Evolutionary conservation across 73 alveolate species (phyloP), one percentile per base, ranked within the genome.

Genomic region (Paramecium sexaurelia): DNA sequence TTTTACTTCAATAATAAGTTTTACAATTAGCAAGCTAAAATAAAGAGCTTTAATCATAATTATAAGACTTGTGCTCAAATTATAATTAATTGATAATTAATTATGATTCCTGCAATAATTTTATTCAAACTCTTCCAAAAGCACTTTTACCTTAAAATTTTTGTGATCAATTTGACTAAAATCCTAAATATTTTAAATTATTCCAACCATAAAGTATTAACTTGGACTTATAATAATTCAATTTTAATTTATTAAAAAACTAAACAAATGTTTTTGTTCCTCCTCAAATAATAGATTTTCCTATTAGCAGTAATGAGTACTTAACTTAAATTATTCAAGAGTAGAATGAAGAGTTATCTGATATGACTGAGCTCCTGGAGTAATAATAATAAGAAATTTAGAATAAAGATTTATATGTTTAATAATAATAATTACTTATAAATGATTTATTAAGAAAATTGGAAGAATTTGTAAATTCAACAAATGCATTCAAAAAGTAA

Each of bases 361-460:
- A 71, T 35, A 35, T 71, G 56, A 36, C 56, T 35, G 55, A 71
- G 17, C 32, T 61, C 15, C 32, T 71, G 11, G 86, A 71, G 17
- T 71, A 37, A 22, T 71, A 71, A 35, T 71, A 33, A 71, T 71
- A 71, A 71, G 86, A 71, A 11, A 33, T 35, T 8, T 36, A 71
- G 15, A 71, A 19, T 20, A 71, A 71, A 71, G 86, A 71, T 71
- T 33, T 35, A 3, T 36, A 71, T 27, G 26, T 71, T 0, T 22
- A 37, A 71, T 71, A 71, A 71, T 36, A 27, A 11, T 7, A 32
- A 35, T 15, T 35, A 10, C 4, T 71, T 11, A 71, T 71, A 1
- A 71, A 29, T 71, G 86, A 71, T 71, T 71, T 71, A 33, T 32
- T 71, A 6, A 71, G 86, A 71, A 71, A 71, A 35, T 8, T 71